phyloP scores from a whole-genome alignment of 169 alveolate species.

The Cryptosporidium baileyi region DNA sequence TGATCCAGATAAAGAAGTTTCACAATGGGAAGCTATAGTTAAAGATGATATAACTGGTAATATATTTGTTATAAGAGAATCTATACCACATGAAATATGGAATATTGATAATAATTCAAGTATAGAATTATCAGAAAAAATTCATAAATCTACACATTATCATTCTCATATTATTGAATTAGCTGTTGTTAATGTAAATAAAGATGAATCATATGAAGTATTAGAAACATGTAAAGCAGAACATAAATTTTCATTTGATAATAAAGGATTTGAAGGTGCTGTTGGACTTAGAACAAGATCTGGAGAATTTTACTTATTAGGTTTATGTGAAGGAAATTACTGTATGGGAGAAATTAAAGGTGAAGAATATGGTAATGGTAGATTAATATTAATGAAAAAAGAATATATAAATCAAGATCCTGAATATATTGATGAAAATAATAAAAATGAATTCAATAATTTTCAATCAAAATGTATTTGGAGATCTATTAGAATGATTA shows the following conservation, averaged over 20 bases:
- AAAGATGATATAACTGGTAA: constrained; percentile 29
- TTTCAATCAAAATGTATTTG: constrained; percentile 44
- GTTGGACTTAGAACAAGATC: constrained; percentile 56
- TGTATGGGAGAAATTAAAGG: constrained; percentile 60
- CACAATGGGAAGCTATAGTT: constrained; percentile 62
- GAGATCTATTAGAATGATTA: constrained; percentile 51
- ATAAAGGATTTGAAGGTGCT: constrained; percentile 68
- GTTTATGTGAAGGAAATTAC: constrained; percentile 58
- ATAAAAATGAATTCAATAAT: background rate
- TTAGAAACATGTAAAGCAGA: constrained; percentile 54
- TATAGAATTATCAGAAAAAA: background rate
- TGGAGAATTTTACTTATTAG: constrained; percentile 50
- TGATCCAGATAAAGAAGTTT: constrained; percentile 49
- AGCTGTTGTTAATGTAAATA: constrained; percentile 47
- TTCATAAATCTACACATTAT: background rate
- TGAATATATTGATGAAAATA: background rate
- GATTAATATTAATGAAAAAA: constrained; percentile 66
- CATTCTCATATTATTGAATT: constrained; percentile 63
- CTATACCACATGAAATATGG: constrained; percentile 34
- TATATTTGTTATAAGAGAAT: constrained; percentile 53
- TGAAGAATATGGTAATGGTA: constrained; percentile 61
- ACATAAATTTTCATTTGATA: constrained; percentile 36
- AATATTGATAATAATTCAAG: background rate
- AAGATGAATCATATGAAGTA: constrained; percentile 50
- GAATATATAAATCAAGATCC: background rate